A percentile compares a stretch with the other conserved stretches of the same genome.
These are phyloP conservation scores for Malus hybrid DNA, from an alignment of 331 rosid genomes.

Conservation along the genomic window DNA sequence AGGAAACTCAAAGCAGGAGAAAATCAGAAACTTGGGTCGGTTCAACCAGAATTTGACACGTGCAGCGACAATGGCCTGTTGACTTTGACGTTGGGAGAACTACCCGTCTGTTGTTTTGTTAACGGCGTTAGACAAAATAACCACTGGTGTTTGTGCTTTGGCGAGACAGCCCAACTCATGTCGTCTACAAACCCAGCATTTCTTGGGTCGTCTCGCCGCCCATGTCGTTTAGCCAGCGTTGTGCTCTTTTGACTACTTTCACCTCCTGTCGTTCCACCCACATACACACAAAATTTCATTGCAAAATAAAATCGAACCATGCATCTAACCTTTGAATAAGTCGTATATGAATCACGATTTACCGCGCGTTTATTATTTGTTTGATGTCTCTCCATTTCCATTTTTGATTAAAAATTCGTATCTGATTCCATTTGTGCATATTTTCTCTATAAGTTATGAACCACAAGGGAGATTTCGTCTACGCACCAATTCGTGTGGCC, in stretches of 20 bases:
- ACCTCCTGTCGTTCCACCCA: neutral
- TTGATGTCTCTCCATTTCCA: neutral
- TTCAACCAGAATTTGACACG: neutral
- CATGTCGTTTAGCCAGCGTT: neutral
- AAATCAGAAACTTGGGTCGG: neutral
- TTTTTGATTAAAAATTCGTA: too few species aligned
- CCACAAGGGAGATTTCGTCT: neutral
- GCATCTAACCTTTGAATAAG: too few species aligned
- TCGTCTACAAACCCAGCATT: conserved; percentile 4
- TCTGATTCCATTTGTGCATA: neutral
- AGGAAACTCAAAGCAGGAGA: neutral
- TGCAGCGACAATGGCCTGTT: neutral
- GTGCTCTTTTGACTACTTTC: neutral
- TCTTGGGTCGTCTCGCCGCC: neutral
- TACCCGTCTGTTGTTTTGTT: neutral
- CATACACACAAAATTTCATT: too few species aligned
- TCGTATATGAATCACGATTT: too few species aligned
- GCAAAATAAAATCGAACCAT: too few species aligned
- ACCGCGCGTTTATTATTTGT: too few species aligned
- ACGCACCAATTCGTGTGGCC: neutral
- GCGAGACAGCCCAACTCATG: neutral
- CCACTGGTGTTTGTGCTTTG: neutral
- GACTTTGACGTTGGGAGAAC: neutral
- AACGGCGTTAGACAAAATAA: conserved; percentile 1
- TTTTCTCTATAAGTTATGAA: too few species aligned